These are phyloP conservation scores for Mortierella polycephala DNA, from an alignment of 371 early-diverging fungal species.

Conservation along the genomic window DNA sequence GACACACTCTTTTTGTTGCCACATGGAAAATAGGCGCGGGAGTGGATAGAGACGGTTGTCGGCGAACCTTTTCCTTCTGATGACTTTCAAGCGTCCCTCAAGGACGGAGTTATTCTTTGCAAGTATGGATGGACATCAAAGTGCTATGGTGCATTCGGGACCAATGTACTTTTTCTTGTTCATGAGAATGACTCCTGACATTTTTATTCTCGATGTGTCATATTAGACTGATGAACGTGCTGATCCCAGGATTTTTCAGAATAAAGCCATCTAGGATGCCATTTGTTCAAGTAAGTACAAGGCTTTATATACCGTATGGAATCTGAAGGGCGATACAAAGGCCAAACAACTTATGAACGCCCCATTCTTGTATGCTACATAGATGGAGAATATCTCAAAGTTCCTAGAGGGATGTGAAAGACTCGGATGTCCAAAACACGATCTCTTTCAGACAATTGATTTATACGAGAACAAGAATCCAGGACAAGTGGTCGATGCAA, in stretches of 20 bases:
- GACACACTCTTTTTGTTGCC: background rate
- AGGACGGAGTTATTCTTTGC: constrained; percentile 89
- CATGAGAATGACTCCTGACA: background rate
- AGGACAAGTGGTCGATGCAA: constrained; percentile 78
- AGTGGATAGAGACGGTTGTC: constrained; percentile 74
- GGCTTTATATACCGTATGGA: too few relatives aligned
- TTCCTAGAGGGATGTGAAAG: constrained; percentile 80
- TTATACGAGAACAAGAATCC: constrained; percentile 90
- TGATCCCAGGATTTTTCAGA: constrained; percentile 69
- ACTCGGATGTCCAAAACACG: constrained; percentile 82
- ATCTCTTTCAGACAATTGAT: constrained; percentile 93
- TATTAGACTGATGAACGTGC: constrained; percentile 66
- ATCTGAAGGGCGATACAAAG: too few relatives aligned
- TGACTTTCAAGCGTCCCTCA: constrained; percentile 74
- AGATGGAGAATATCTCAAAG: constrained; percentile 89
- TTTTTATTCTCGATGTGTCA: background rate
- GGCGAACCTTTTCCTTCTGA: constrained; percentile 61
- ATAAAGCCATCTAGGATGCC: constrained; percentile 77
- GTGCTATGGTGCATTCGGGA: background rate
- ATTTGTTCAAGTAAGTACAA: constrained; percentile 76
- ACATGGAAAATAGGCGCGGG: constrained; percentile 57
- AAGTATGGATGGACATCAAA: constrained; percentile 60
- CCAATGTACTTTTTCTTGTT: background rate
- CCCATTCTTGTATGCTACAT: constrained; percentile 4
- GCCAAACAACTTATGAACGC: background rate